Evolutionary conservation across 495 filamentous ascomycete species (phyloP).

Genomic region (Aspergillus campestris): DNA sequence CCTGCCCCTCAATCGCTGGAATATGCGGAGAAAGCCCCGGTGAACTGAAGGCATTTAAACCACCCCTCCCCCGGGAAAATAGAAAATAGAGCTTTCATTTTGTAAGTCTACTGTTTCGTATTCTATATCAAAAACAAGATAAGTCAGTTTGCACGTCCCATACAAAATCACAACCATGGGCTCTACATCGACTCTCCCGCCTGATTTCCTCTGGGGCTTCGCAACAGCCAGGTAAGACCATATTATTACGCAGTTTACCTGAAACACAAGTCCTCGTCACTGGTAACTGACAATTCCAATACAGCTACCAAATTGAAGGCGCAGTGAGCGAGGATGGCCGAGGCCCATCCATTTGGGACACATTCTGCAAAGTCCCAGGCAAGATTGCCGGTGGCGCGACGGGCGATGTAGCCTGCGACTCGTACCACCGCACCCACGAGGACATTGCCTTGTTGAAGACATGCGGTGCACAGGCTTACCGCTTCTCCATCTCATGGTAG

Average conservation of each 20-base stretch:
- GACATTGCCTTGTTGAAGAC: conserved; percentile 65
- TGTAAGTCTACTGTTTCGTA: too few species aligned
- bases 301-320: conserved; percentile 72
- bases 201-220: conserved; percentile 77
- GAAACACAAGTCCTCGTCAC: neutral
- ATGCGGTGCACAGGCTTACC: conserved; percentile 56
- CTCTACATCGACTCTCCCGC: conserved; percentile 45
- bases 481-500: conserved; percentile 70
- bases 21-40: too few species aligned
- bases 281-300: neutral
- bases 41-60: too few species aligned
- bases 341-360: conserved; percentile 69
- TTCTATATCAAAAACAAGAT: too few species aligned
- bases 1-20: too few species aligned
- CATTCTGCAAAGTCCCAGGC: conserved; percentile 62
- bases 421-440: conserved; percentile 63
- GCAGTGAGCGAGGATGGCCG: conserved; percentile 58
- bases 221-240: conserved; percentile 61
- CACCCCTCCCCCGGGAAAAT: too few species aligned
- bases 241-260: neutral
- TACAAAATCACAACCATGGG: conserved; percentile 17
- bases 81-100: too few species aligned
- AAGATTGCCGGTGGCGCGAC: conserved; percentile 65
- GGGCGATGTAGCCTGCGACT: conserved; percentile 66
- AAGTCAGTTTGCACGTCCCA: too few species aligned